Evolutionary conservation across 768 basidiomycete species (phyloP).

Genomic region (Pulveroboletus frians): DNA sequence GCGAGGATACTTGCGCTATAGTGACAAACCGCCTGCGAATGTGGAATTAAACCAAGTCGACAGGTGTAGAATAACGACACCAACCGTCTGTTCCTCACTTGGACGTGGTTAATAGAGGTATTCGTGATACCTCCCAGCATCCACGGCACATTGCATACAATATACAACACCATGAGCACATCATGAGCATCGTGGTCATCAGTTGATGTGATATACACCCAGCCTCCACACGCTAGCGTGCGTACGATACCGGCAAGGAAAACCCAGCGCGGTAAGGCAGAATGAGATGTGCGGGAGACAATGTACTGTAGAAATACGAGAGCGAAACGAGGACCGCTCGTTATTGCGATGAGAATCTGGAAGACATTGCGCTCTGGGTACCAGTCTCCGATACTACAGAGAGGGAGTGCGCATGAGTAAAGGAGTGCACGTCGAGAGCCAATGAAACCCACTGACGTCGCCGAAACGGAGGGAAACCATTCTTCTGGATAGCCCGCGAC

Average conservation of each 20-base stretch:
- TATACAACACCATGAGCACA: conserved; percentile 82
- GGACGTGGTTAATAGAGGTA: conserved; percentile 40
- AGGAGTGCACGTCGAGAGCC: neutral
- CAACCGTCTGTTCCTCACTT: conserved; percentile 52
- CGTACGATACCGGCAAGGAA: conserved; percentile 61
- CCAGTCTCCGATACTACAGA: conserved; percentile 81
- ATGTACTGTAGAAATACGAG: conserved; percentile 62
- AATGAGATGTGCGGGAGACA: conserved; percentile 41
- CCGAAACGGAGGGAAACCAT: conserved; percentile 89
- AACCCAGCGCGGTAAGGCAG: conserved; percentile 46
- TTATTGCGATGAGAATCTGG: conserved; percentile 83
- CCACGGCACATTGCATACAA: conserved; percentile 83
- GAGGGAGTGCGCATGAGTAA: conserved; percentile 1
- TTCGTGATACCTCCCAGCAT: conserved; percentile 68
- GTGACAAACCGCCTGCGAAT: conserved; percentile 48
- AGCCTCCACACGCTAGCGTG: conserved; percentile 82
- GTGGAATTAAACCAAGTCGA: neutral
- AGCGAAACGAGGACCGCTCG: conserved; percentile 76
- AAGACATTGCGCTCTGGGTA: conserved; percentile 82
- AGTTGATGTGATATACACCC: conserved; percentile 85
- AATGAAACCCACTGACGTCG: conserved; percentile 48
- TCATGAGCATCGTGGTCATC: conserved; percentile 86
- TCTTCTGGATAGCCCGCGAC: conserved; percentile 81
- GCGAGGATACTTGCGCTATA: conserved; percentile 32
- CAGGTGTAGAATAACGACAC: conserved; percentile 4